These are phyloP conservation scores for Edaphochlamys debaryana DNA, from an alignment of 139 green algal genomes.

Conservation along the genomic window DNA sequence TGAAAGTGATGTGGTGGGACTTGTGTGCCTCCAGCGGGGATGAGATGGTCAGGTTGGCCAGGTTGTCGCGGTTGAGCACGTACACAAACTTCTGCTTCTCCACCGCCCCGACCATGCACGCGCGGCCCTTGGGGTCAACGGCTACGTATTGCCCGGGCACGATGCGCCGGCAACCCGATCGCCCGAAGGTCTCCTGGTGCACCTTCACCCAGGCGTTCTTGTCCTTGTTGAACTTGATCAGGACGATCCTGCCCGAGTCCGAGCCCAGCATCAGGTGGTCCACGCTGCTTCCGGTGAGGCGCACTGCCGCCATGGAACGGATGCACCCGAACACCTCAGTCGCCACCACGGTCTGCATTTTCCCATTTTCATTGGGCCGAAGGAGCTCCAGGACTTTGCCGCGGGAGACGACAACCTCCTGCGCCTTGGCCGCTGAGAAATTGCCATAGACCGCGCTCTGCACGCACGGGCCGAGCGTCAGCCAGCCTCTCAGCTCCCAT, in stretches of 20 bases:
- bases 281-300: conserved; percentile 85
- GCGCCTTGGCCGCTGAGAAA: conserved; percentile 94
- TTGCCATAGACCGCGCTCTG: conserved; percentile 94
- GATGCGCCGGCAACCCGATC: conserved; percentile 92
- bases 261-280: conserved; percentile 95
- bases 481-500: background rate
- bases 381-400: conserved; percentile 97
- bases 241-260: conserved; percentile 95
- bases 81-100: conserved; percentile 99
- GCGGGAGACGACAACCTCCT: conserved; percentile 94
- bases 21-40: conserved; percentile 98
- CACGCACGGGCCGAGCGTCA: conserved; percentile 18
- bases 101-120: conserved; percentile 91
- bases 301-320: conserved; percentile 88
- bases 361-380: conserved; percentile 91
- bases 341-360: conserved; percentile 70
- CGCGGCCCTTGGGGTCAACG: conserved; percentile 93
- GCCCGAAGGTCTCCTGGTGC: conserved; percentile 98
- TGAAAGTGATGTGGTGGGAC: conserved; percentile 87
- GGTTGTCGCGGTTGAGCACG: conserved; percentile 95
- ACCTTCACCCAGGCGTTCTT: conserved; percentile 90
- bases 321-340: conserved; percentile 93
- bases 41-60: conserved; percentile 96
- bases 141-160: conserved; percentile 95
- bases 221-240: conserved; percentile 92